Percentiles rank a stretch among this genome's conserved stretches.
These are phyloP conservation scores for Pulveroboletus sp. DNA, from an alignment of 768 basidiomycete species.

Conservation along the genomic window DNA sequence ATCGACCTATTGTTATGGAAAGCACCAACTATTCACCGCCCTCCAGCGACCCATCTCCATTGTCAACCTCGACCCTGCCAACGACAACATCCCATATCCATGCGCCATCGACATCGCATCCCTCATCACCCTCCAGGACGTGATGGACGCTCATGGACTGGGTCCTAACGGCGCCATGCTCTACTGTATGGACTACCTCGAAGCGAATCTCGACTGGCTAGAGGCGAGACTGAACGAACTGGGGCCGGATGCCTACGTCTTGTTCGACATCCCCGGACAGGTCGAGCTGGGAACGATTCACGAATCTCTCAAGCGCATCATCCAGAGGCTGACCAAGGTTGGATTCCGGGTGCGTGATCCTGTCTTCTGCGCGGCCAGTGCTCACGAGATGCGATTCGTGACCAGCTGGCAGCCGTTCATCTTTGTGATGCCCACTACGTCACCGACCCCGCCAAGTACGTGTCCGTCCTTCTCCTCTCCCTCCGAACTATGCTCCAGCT, in stretches of 20 bases:
- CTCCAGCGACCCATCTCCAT: constrained; percentile 82
- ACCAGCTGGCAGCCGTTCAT: constrained; percentile 87
- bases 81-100: constrained; percentile 85
- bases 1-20: constrained; percentile 85
- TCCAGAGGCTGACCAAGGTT: constrained; percentile 62
- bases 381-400: background rate
- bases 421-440: constrained; percentile 97
- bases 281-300: constrained; percentile 98
- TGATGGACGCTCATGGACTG: constrained; percentile 77
- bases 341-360: constrained; percentile 75
- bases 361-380: background rate
- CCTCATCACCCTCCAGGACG: constrained; percentile 83
- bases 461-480: constrained; percentile 87
- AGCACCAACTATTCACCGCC: constrained; percentile 85
- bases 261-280: constrained; percentile 97
- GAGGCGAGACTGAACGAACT: constrained; percentile 62
- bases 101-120: constrained; percentile 82
- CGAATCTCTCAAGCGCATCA: constrained; percentile 77
- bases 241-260: constrained; percentile 73
- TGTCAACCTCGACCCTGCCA: constrained; percentile 96
- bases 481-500: constrained; percentile 97
- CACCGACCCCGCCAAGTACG: constrained; percentile 92
- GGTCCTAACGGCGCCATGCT: constrained; percentile 97
- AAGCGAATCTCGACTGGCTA: constrained; percentile 90
- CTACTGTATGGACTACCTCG: constrained; percentile 95